phyloP scores from a whole-genome alignment of 2,329 filamentous ascomycete genomes.

The Alternaria sp. region DNA sequence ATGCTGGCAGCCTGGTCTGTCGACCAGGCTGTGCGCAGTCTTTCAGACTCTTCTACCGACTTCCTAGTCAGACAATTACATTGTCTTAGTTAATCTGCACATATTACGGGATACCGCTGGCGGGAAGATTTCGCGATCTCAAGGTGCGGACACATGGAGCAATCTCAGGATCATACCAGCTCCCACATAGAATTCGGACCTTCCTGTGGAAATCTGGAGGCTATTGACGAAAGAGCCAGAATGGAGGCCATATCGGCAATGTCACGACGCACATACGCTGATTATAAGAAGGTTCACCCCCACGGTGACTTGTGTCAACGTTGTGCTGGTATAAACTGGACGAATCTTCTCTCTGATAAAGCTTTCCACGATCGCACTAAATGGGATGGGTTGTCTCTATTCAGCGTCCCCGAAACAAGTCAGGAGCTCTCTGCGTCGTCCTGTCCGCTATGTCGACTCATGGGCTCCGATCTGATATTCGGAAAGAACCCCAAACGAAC shows the following conservation, averaged over 20 bases:
- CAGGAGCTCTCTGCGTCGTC: not conserved
- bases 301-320: not conserved
- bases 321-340: not conserved
- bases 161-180: too few species aligned
- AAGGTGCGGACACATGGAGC: not conserved
- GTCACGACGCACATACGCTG: not conserved
- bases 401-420: accelerated
- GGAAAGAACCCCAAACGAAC: not conserved
- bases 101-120: not conserved
- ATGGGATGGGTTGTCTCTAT: too few species aligned
- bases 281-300: accelerated
- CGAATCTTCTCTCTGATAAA: not conserved
- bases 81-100: not conserved
- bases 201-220: too few species aligned
- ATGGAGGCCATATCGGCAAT: accelerated
- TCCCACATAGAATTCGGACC: too few species aligned
- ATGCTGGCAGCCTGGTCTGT: not conserved
- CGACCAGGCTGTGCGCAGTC: not conserved
- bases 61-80: not conserved
- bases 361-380: too few species aligned
- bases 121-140: not conserved
- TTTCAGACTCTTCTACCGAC: not conserved
- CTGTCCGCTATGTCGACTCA: not conserved
- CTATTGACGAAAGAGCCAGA: too few species aligned
- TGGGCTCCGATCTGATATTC: not conserved